phyloP scores from a whole-genome alignment of 2,329 filamentous ascomycete genomes.

The Cladosporium sp. region DNA sequence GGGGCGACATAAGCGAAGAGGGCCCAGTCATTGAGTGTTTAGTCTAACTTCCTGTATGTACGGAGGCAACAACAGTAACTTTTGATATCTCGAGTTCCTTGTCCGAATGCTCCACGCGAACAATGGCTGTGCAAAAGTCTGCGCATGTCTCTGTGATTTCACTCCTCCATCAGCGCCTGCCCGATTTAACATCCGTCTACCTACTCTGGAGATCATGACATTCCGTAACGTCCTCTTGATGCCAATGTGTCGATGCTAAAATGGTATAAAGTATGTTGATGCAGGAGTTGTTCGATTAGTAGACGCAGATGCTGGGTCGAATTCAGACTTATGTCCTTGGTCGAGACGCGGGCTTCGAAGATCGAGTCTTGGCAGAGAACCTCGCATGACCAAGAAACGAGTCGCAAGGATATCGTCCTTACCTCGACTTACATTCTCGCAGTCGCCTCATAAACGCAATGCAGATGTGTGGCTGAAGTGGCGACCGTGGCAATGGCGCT shows the following conservation, averaged over 20 bases:
- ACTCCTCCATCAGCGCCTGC: not conserved
- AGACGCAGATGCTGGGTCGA: not conserved
- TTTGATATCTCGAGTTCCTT: not conserved
- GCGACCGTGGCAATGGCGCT: not conserved
- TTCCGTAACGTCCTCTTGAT: not conserved
- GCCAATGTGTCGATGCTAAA: not conserved
- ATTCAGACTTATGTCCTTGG: not conserved
- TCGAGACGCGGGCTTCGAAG: not conserved
- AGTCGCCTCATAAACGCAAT: not conserved
- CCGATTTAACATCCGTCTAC: not conserved
- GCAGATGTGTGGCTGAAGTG: not conserved
- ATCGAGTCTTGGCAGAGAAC: not conserved
- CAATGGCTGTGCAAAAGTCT: not conserved
- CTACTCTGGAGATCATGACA: not conserved
- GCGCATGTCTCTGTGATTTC: not conserved
- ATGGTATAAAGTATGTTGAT: not conserved
- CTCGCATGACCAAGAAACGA: not conserved
- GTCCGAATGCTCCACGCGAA: not conserved
- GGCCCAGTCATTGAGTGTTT: not conserved
- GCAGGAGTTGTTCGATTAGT: not conserved
- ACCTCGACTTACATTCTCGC: not conserved
- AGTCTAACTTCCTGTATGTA: not conserved
- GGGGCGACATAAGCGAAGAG: not conserved
- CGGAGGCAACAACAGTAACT: not conserved
- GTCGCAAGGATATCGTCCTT: not conserved